Base-by-base conservation (phyloP, 192 early-diverging fungal genomes). In the Backusella westeae region DNA sequence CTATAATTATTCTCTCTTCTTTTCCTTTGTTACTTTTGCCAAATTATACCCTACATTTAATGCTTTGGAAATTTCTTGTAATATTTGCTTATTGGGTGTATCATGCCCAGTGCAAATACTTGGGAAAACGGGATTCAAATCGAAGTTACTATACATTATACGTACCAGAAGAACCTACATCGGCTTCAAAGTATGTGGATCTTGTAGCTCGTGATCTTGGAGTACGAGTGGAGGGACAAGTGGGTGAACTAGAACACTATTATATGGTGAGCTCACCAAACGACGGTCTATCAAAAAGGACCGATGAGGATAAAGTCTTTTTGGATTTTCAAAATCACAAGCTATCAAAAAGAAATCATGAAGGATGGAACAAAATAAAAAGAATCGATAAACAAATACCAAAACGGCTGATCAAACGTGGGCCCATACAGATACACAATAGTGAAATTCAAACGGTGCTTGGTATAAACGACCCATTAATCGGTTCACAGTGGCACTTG, bases 401-500 rank as follows among this genome's bases (percentile, higher is more conserved):
- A 3, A 67, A 65, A 42, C 14, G 46, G 26, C 23, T 67, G 23
- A 9, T 23, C 36, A 79, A 73, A 19, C 67, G 78, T 19, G 73
- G 49, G 2, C 72, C 66, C 12, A 6, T 79, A 49, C 78, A 67
- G 65, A 35, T 52, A 34, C 10, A 63, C 42, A 41, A 71, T 10
- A 38, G 49, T 23, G 44, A 70, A 14, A 53, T 52, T 21, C 73
- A 70, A 71, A 56, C 52, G 6, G 21, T 67, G 6, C 41, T 79
- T 34, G 78, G 78, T 41, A 92, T 95, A 21, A 49, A 42, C 8
- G 94, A 95, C 81, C 94, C 94, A 19, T 89, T 86, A 44, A 92
- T 95, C 69, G 17, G 26, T 44, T 78, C 87, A 44, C 94, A 95
- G 72, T 95, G 94, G 94, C 94, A 95, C 89, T 77, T 95, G 81